Conservation (phyloP, 345 rosid genomes). For the Balakata baccata region DNA sequence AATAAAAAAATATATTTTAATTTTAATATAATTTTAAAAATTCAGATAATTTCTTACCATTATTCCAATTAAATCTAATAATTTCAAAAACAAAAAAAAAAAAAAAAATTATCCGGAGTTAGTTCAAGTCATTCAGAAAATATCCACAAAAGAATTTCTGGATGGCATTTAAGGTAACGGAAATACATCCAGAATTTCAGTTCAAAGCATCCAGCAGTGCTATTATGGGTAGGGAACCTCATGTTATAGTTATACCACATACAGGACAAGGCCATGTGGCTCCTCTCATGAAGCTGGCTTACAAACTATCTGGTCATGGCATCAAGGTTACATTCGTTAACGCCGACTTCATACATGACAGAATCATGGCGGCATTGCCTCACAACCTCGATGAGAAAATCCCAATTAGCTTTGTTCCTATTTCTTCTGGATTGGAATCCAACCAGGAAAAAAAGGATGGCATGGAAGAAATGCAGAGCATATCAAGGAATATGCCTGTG, state of each 20-base stretch:
- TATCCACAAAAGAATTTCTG: no score
- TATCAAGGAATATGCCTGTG: constrained; percentile 16
- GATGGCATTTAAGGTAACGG: no score
- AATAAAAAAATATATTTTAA: no score
- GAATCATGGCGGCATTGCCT: constrained; percentile 19
- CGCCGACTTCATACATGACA: constrained; percentile 20
- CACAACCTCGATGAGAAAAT: neutral
- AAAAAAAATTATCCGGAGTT: no score
- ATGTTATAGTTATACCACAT: constrained; percentile 26
- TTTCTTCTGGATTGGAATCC: constrained; percentile 24
- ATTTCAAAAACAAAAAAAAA: no score
- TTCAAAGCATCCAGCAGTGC: no score
- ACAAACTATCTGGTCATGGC: constrained; percentile 29
- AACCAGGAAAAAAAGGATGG: constrained; percentile 10
- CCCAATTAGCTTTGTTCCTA: constrained; percentile 21
- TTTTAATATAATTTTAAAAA: no score
- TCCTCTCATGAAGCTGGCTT: constrained; percentile 33
- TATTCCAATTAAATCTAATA: no score
- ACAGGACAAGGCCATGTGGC: constrained; percentile 25
- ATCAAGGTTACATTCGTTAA: constrained; percentile 39
- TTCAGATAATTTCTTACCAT: no score
- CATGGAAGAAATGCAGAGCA: constrained; percentile 2
- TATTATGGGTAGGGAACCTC: constrained; percentile 18
- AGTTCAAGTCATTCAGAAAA: no score
- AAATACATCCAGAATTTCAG: no score